A percentile compares a stretch with the other conserved stretches of the same genome.
phyloP scores from a whole-genome alignment of 2,329 filamentous ascomycete genomes.

The Aspergillus terreus region DNA sequence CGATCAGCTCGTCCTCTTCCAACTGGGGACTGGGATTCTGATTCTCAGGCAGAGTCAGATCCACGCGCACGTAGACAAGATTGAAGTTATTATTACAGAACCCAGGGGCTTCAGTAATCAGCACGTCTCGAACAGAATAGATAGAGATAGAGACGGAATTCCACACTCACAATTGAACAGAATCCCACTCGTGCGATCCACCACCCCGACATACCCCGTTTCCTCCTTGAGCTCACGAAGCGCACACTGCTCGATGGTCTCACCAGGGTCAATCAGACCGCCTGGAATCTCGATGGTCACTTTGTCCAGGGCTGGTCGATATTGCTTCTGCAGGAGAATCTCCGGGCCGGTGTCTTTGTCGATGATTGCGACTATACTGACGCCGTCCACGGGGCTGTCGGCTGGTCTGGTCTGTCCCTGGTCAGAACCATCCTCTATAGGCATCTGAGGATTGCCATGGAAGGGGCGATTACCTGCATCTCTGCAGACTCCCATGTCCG shows the following conservation, averaged over 20 bases:
- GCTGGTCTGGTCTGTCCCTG: constrained; percentile 42
- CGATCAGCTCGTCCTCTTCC: constrained; percentile 79
- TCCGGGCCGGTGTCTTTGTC: constrained; percentile 49
- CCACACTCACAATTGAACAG: constrained; percentile 42
- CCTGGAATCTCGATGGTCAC: constrained; percentile 59
- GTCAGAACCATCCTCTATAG: not conserved
- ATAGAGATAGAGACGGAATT: no score
- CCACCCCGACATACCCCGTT: constrained; percentile 58
- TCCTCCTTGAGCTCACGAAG: constrained; percentile 60
- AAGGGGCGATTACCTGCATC: constrained; percentile 31
- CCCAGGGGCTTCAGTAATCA: constrained; percentile 36
- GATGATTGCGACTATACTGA: constrained; percentile 60
- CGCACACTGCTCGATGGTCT: constrained; percentile 54
- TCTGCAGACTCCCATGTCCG: constrained; percentile 46
- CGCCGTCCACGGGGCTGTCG: constrained; percentile 52
- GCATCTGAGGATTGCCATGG: not conserved
- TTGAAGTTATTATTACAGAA: constrained; percentile 49
- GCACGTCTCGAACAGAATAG: not conserved
- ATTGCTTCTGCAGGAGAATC: constrained; percentile 56
- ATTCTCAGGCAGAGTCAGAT: constrained; percentile 66
- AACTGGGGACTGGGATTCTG: constrained; percentile 64
- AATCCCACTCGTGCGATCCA: constrained; percentile 36
- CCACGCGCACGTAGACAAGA: constrained; percentile 67
- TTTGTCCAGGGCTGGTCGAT: constrained; percentile 56
- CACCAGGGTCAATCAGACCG: constrained; percentile 56